Conservation (phyloP, 2,329 filamentous ascomycete genomes). For the Nemania serpens region DNA sequence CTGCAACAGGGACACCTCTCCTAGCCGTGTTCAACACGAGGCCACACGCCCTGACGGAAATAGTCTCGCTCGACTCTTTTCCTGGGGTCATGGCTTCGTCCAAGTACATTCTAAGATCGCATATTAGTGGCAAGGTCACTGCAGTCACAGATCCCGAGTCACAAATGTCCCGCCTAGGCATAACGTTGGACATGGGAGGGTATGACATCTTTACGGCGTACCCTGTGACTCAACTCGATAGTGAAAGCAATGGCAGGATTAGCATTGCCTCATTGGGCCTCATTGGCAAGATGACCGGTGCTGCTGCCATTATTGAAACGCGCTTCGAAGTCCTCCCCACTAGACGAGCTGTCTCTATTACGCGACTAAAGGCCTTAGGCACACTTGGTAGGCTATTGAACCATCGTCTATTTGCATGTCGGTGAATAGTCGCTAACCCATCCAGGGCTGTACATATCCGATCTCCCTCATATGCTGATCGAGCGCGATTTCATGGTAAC, state of each 20-base stretch:
- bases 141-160: constrained; percentile 51
- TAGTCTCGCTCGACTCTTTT: constrained; percentile 74
- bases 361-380: constrained; percentile 80
- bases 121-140: constrained; percentile 68
- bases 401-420: background rate
- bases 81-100: constrained; percentile 65
- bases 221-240: constrained; percentile 63
- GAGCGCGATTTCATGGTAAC: constrained; percentile 72
- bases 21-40: constrained; percentile 86
- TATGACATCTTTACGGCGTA: constrained; percentile 85
- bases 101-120: constrained; percentile 74
- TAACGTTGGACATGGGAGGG: constrained; percentile 66
- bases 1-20: constrained; percentile 72
- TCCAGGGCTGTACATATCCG: constrained; percentile 75
- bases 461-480: constrained; percentile 64
- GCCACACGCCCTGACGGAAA: constrained; percentile 63
- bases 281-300: constrained; percentile 86
- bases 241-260: constrained; percentile 48
- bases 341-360: constrained; percentile 66
- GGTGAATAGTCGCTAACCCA: constrained; percentile 17
- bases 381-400: constrained; percentile 59
- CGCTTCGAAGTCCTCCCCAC: constrained; percentile 59
- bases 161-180: constrained; percentile 58
- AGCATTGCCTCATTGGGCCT: constrained; percentile 75
- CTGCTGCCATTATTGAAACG: constrained; percentile 73